phyloP scores from a whole-genome alignment of 2,329 filamentous ascomycete species.

The Didymosphaeria variabile region DNA sequence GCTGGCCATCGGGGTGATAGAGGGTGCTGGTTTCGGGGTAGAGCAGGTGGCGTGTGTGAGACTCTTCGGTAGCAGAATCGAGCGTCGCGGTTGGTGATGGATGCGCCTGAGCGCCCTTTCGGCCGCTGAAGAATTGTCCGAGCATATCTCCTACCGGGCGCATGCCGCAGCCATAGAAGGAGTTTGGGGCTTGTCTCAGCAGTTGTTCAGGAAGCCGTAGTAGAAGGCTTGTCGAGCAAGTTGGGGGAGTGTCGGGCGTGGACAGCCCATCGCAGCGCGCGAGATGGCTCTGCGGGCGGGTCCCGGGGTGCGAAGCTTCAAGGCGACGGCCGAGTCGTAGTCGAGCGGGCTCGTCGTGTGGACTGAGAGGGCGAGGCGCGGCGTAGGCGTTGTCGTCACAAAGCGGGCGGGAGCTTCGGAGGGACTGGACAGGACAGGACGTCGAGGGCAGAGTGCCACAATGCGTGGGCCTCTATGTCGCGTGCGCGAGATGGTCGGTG shows the following conservation, averaged over 20 bases:
- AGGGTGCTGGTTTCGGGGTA: constrained; percentile 51
- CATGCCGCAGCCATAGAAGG: constrained; percentile 19
- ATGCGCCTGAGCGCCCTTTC: constrained; percentile 39
- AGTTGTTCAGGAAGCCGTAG: constrained; percentile 29
- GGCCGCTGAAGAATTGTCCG: constrained; percentile 52
- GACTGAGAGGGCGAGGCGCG: background rate
- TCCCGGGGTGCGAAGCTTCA: constrained; percentile 6
- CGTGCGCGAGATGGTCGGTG: constrained; percentile 12
- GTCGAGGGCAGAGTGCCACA: constrained; percentile 2
- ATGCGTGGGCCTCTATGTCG: constrained; percentile 5
- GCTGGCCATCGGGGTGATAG: constrained; percentile 48
- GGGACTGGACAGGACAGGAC: background rate
- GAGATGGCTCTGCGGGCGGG: constrained; percentile 7
- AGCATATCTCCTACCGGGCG: constrained; percentile 45
- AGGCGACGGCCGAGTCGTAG: constrained; percentile 12
- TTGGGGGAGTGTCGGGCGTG: constrained; percentile 27
- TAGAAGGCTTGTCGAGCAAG: constrained; percentile 31
- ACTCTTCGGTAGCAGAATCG: constrained; percentile 52
- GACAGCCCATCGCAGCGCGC: constrained; percentile 40
- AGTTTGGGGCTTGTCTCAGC: constrained; percentile 17
- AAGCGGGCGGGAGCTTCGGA: constrained; percentile 9
- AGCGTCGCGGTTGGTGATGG: constrained; percentile 38
- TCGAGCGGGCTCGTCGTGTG: constrained; percentile 3
- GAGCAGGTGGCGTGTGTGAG: constrained; percentile 52
- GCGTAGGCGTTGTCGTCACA: constrained; percentile 22